These are phyloP conservation scores for Meredithiella fracta DNA, from an alignment of 2,329 filamentous ascomycete genomes.

Conservation along the genomic window DNA sequence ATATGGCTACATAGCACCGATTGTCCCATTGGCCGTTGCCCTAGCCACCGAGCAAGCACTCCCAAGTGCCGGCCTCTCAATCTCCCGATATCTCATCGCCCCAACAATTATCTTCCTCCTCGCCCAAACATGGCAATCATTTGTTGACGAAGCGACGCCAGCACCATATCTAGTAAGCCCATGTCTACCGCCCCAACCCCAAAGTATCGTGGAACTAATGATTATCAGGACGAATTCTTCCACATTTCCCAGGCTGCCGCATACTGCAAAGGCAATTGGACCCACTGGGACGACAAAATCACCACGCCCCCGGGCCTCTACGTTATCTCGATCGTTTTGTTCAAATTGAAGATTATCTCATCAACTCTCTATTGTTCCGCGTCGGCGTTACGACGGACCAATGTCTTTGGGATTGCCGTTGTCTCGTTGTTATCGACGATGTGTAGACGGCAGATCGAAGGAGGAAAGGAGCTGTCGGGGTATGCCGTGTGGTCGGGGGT, in stretches of 20 bases:
- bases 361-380: conserved; percentile 22
- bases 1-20: neutral
- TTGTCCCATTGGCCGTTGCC: neutral
- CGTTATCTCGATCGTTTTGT: conserved; percentile 21
- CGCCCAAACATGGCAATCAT: conserved; percentile 24
- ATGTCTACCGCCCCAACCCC: no score
- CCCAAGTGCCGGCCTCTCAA: no score
- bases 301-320: conserved; percentile 86
- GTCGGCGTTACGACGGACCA: conserved; percentile 32
- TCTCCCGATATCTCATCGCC: neutral
- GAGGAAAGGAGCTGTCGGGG: conserved; percentile 15
- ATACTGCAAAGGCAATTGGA: conserved; percentile 62
- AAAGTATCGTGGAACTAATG: neutral
- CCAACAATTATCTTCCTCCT: conserved; percentile 18
- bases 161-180: conserved; percentile 40
- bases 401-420: conserved; percentile 27
- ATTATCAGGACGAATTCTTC: conserved; percentile 59
- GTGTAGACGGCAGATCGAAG: conserved; percentile 38
- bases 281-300: conserved; percentile 87
- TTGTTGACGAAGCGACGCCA: conserved; percentile 23
- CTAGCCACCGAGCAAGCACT: no score
- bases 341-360: conserved; percentile 1
- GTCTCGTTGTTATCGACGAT: conserved; percentile 31
- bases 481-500: conserved; percentile 46
- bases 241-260: conserved; percentile 82